Evolutionary conservation across 345 rosid genomes (phyloP).

Genomic region (Pistacia atlantica): DNA sequence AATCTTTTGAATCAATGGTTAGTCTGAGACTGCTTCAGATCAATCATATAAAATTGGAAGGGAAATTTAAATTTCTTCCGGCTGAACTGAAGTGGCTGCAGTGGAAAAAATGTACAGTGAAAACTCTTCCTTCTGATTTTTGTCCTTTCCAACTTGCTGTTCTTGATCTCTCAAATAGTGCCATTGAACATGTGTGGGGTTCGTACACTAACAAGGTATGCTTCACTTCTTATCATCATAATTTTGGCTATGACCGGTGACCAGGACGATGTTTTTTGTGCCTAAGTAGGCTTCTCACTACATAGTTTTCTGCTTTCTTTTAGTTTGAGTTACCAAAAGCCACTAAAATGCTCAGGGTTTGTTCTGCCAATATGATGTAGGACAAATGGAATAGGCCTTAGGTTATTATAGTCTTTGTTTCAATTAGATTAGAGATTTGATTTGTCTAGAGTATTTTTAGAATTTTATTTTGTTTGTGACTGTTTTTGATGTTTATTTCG

Average conservation of each 20-base stretch:
- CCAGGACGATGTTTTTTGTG: background rate
- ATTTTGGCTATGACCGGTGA: background rate
- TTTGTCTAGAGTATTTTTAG: too few relatives aligned
- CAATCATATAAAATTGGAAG: conserved; percentile 53
- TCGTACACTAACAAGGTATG: conserved; percentile 29
- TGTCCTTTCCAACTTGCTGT: conserved; percentile 48
- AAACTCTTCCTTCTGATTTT: conserved; percentile 45
- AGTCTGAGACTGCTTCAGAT: conserved; percentile 67
- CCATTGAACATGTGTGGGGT: conserved; percentile 41
- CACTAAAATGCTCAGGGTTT: background rate
- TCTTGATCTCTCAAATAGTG: conserved; percentile 73
- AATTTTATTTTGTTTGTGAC: too few relatives aligned
- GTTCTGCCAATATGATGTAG: too few relatives aligned
- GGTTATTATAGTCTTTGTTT: too few relatives aligned
- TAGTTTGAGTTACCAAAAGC: background rate
- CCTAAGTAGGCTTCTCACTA: background rate
- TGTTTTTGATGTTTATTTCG: too few relatives aligned
- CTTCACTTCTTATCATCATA: background rate
- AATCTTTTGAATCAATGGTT: conserved; percentile 46
- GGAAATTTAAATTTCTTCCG: conserved; percentile 52
- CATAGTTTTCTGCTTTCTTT: background rate
- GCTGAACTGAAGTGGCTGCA: conserved; percentile 62
- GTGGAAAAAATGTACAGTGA: conserved; percentile 63
- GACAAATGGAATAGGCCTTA: too few relatives aligned
- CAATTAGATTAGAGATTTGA: too few relatives aligned